Evolutionary conservation across 2,329 filamentous ascomycete genomes (phyloP).

Genomic region (Capronia coronata): DNA sequence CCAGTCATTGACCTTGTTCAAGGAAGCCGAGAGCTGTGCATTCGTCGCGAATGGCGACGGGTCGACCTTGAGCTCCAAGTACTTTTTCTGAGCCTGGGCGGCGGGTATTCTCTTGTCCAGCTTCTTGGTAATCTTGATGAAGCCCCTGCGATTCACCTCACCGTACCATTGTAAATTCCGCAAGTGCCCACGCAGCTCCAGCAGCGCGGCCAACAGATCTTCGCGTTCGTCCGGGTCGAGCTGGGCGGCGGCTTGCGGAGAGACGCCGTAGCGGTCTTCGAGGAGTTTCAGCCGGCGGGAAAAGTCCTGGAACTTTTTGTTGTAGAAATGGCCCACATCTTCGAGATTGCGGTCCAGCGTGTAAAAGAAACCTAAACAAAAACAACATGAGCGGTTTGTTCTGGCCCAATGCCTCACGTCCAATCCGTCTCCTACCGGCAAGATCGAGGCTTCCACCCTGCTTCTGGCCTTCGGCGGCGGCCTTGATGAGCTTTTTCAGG

Average conservation of each 20-base stretch:
- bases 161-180: conserved; percentile 96
- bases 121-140: conserved; percentile 98
- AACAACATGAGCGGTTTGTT: conserved; percentile 26
- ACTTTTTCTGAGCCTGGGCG: conserved; percentile 71
- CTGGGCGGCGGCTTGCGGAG: conserved; percentile 60
- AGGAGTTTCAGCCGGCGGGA: conserved; percentile 77
- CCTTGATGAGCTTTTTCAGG: conserved; percentile 90
- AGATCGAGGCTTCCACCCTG: conserved; percentile 73
- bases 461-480: conserved; percentile 59
- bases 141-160: conserved; percentile 89
- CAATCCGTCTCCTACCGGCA: conserved; percentile 64
- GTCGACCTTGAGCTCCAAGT: conserved; percentile 85
- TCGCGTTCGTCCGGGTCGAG: conserved; percentile 85
- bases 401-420: conserved; percentile 26
- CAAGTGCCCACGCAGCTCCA: conserved; percentile 80
- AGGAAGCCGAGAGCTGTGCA: conserved; percentile 49
- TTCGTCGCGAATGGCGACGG: conserved; percentile 81
- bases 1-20: conserved; percentile 80
- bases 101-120: conserved; percentile 86
- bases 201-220: conserved; percentile 80
- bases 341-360: conserved; percentile 94
- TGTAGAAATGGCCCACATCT: conserved; percentile 94
- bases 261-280: conserved; percentile 77
- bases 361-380: conserved; percentile 95
- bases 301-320: conserved; percentile 84